A percentile compares a stretch with the other conserved stretches of the same genome.
Conservation (phyloP, 2,329 filamentous ascomycete genomes). For the Hirsutella thompsonii region DNA sequence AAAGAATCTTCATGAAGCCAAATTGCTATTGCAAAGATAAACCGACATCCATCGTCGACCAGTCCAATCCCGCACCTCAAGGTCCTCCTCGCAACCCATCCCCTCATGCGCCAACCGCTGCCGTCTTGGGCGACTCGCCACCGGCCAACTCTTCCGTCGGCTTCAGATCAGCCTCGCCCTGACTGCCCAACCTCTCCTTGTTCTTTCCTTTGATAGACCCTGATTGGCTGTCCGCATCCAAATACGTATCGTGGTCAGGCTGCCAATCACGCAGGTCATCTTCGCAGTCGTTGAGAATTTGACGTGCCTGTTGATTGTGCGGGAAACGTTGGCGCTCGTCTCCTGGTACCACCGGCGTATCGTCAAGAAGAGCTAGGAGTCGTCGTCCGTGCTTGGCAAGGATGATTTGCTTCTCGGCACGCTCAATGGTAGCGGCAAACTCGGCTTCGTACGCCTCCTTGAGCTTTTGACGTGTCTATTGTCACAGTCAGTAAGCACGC, state of each 20-base stretch:
- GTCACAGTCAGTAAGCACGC: neutral
- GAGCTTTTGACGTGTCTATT: slow-evolving; percentile 81
- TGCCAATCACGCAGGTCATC: slow-evolving; percentile 72
- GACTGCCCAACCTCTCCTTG: slow-evolving; percentile 9
- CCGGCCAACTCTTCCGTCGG: neutral
- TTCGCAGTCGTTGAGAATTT: slow-evolving; percentile 87
- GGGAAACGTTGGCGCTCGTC: slow-evolving; percentile 61
- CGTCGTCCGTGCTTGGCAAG: slow-evolving; percentile 82
- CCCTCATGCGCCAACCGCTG: neutral
- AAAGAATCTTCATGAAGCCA: too few relatives aligned
- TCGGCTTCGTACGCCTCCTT: slow-evolving; percentile 89
- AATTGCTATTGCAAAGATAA: neutral
- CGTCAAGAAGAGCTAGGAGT: slow-evolving; percentile 75
- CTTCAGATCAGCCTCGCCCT: neutral
- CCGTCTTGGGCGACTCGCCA: neutral
- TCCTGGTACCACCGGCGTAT: slow-evolving; percentile 79
- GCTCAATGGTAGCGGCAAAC: slow-evolving; percentile 83
- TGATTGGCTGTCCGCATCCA: slow-evolving; percentile 6
- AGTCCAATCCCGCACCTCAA: neutral
- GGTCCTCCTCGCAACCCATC: neutral
- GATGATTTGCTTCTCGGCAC: slow-evolving; percentile 92
- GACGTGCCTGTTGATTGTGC: slow-evolving; percentile 54
- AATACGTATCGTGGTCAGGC: slow-evolving; percentile 25
- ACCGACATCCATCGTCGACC: too few relatives aligned
- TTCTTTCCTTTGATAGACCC: slow-evolving; percentile 7